Evolutionary conservation across 106 monocot genomes (phyloP).

Genomic region (Dendrobium officinale): DNA sequence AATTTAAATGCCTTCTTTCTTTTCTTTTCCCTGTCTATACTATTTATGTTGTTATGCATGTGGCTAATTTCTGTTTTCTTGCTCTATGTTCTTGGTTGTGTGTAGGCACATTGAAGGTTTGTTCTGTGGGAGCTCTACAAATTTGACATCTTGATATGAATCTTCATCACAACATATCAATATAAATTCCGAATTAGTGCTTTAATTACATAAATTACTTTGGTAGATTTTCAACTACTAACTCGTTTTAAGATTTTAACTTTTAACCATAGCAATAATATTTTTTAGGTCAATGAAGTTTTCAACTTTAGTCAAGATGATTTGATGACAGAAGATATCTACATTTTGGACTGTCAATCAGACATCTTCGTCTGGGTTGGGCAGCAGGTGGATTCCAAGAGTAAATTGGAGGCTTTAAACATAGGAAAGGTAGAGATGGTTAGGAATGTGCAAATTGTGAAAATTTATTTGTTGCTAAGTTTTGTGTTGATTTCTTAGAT

Average conservation of each 20-base stretch:
- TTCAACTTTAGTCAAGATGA: constrained; percentile 88
- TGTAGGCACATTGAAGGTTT: constrained; percentile 35
- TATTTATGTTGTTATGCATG: neutral
- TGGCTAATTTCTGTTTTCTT: neutral
- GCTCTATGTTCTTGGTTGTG: neutral
- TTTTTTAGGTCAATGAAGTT: constrained; percentile 66
- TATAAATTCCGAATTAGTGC: too few relatives aligned
- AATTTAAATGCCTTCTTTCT: too few relatives aligned
- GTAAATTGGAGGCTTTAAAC: constrained; percentile 43
- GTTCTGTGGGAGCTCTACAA: neutral
- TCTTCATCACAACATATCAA: neutral
- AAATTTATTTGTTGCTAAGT: neutral
- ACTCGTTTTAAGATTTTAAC: neutral
- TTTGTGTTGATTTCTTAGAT: neutral
- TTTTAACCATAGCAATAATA: neutral
- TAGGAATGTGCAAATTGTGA: neutral
- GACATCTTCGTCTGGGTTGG: constrained; percentile 83
- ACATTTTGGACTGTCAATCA: constrained; percentile 64
- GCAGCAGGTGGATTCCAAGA: constrained; percentile 42
- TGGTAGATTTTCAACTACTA: neutral
- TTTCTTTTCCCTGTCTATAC: neutral
- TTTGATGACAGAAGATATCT: constrained; percentile 87
- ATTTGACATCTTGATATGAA: neutral
- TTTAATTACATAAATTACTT: too few relatives aligned
- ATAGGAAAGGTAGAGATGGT: constrained; percentile 59